phyloP scores from a whole-genome alignment of 208 protist genomes.

The Trypanosomatidae sp. region DNA sequence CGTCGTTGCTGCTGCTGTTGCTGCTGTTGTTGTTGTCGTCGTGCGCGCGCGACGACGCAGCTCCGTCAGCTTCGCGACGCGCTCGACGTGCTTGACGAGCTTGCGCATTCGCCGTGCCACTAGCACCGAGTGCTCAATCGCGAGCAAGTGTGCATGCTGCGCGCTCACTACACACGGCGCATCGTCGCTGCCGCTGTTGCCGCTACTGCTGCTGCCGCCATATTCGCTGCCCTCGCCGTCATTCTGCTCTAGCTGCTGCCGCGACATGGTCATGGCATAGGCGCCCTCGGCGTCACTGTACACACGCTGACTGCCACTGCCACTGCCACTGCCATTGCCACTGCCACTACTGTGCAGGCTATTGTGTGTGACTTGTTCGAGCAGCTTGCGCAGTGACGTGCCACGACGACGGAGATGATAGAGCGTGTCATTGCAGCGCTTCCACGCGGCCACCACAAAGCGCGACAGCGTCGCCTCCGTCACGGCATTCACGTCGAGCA shows the following conservation, averaged over 20 bases:
- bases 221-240: too few relatives aligned
- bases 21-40: not conserved
- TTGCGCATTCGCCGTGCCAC: conserved; percentile 75
- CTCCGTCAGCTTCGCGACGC: conserved; percentile 38
- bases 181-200: not conserved
- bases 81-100: conserved; percentile 61
- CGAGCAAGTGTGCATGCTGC: conserved; percentile 13
- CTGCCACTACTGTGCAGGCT: not conserved
- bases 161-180: not conserved
- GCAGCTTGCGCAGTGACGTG: conserved; percentile 37
- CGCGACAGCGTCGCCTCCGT: conserved; percentile 20
- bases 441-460: conserved; percentile 72
- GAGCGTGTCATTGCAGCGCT: conserved; percentile 78
- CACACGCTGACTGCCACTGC: not conserved
- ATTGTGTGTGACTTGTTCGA: conserved; percentile 12
- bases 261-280: too few relatives aligned
- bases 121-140: conserved; percentile 63
- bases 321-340: not conserved
- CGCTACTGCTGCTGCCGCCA: too few relatives aligned
- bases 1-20: not conserved
- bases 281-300: not conserved
- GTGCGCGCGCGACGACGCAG: conserved; percentile 16
- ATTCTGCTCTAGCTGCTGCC: too few relatives aligned
- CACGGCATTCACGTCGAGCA: conserved; percentile 16
- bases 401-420: conserved; percentile 65